These are phyloP conservation scores for Plasmodium vivax DNA, from an alignment of 169 alveolate genomes.

Conservation along the genomic window DNA sequence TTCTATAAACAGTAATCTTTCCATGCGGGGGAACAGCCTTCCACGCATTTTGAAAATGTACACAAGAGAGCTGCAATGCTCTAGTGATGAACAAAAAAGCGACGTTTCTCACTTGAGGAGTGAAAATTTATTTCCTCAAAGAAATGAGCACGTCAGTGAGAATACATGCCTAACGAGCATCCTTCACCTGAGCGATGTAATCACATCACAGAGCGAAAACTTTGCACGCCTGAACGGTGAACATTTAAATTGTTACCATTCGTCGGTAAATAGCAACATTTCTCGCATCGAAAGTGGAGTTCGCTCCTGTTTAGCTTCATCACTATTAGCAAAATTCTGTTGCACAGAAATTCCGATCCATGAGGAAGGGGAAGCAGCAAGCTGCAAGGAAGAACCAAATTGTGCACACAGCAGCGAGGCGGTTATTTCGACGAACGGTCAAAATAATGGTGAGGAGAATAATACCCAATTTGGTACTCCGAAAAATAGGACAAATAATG, in stretches of 20 bases:
- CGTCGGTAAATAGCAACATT: not conserved
- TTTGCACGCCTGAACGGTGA: not conserved
- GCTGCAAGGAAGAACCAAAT: not conserved
- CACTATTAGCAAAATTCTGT: not conserved
- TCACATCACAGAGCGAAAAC: slow-evolving; percentile 44
- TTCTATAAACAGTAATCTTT: slow-evolving; percentile 36
- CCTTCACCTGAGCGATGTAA: slow-evolving; percentile 28
- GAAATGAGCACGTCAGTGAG: slow-evolving; percentile 34
- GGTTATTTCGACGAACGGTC: not conserved
- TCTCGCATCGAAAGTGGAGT: not conserved
- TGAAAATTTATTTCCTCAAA: slow-evolving; percentile 35
- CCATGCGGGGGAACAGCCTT: slow-evolving; percentile 10
- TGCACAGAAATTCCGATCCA: not conserved
- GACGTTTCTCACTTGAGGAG: slow-evolving; percentile 28
- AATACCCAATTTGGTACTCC: not conserved
- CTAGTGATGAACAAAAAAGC: slow-evolving; percentile 52
- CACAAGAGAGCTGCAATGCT: slow-evolving; percentile 40
- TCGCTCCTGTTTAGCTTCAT: slow-evolving; percentile 5
- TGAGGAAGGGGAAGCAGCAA: not conserved
- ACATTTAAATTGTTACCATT: not conserved
- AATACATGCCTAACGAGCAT: slow-evolving; percentile 54
- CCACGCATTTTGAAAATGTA: slow-evolving; percentile 53
- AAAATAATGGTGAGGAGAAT: not conserved
- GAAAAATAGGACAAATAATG: not conserved
- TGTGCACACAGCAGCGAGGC: not conserved